Percentiles rank a stretch among this genome's conserved stretches.
Evolutionary conservation across 1,284 basidiomycete genomes (phyloP).

Genomic region (Neonothopanus nambi): DNA sequence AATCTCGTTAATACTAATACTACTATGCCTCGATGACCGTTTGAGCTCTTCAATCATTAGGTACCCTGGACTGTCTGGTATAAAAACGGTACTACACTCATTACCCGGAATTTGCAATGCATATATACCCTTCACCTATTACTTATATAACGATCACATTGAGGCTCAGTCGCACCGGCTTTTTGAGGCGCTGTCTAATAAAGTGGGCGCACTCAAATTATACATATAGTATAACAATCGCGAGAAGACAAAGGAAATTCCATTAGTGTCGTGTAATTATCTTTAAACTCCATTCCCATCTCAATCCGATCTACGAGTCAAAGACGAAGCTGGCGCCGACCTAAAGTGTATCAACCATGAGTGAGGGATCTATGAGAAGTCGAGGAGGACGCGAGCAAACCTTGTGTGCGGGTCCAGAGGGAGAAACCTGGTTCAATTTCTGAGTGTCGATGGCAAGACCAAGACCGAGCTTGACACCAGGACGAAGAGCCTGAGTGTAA

Average conservation of each 20-base stretch:
- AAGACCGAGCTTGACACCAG: conserved; percentile 94
- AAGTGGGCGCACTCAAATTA: no score
- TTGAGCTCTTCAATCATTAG: no score
- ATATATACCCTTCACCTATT: no score
- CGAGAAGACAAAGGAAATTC: neutral
- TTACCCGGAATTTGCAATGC: no score
- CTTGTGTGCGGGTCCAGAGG: conserved; percentile 73
- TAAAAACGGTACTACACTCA: no score
- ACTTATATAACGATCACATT: no score
- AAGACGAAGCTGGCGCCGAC: conserved; percentile 76
- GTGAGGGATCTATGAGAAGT: conserved; percentile 2
- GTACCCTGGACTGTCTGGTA: no score
- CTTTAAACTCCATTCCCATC: conserved; percentile 5
- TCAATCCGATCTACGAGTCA: conserved; percentile 54
- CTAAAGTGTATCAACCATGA: conserved; percentile 28
- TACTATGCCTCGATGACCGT: no score
- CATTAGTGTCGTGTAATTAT: conserved; percentile 1
- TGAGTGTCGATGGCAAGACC: conserved; percentile 92
- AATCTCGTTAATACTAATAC: no score
- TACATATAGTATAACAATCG: no score
- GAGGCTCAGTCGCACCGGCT: no score
- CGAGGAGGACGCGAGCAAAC: conserved; percentile 19
- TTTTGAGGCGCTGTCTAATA: no score
- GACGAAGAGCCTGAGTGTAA: conserved; percentile 92
- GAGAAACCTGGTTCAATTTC: conserved; percentile 73